Evolutionary conservation across 495 filamentous ascomycete species (phyloP), one percentile per base, ranked within the genome.

Genomic region (Thermothielavioides terrestris): DNA sequence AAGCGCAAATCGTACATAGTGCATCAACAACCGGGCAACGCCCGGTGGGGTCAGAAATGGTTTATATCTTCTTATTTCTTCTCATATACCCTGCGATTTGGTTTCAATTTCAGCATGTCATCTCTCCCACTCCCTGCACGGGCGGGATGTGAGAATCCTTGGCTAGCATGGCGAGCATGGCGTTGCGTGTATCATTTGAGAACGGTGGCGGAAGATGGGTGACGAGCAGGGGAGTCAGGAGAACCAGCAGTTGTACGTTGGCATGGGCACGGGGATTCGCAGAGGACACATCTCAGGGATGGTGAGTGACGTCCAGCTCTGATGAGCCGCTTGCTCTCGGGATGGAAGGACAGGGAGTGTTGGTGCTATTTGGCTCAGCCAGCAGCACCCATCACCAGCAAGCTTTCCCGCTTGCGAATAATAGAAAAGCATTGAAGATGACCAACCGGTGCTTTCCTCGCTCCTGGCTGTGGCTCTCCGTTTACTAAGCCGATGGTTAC

Each of bases 131-230:
- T 41, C 11, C 32, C 2, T 27, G 32, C 6, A n/a, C 18, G 28
- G n/a, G 11, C 1, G 27, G 17, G 4, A 21, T 9, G 23, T 2
- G 15, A 43, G 27, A 11, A 8, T 14, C 4, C 4, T 27, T 35
- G 22, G 30, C 30, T 25, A 32, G 42, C 39, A 47, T 42, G 25
- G 46, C 31, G 22, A 50, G 52, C 46, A 36, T 41, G 52, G 52
- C 52, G 52, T 55, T 55, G 21, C 17, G 12, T 50, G 43, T 9
- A 4, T 52, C 45, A 15, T 38, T 42, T 7, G 30, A 12, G 36
- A 14, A 1, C 20, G 3, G n/a, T 4, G 18, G 32, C 0, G 8
- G 39, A n/a, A 20, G 3, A 4, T 39, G 36, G 36, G 26, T 17
- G 37, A 39, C 11, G 37, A 39, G 18, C 4, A 7, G 23, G 6